Percentiles rank a stretch among this genome's conserved stretches.
These are phyloP conservation scores for Bimuria novae-zelandiae DNA, from an alignment of 2,329 filamentous ascomycete genomes.

Conservation along the genomic window DNA sequence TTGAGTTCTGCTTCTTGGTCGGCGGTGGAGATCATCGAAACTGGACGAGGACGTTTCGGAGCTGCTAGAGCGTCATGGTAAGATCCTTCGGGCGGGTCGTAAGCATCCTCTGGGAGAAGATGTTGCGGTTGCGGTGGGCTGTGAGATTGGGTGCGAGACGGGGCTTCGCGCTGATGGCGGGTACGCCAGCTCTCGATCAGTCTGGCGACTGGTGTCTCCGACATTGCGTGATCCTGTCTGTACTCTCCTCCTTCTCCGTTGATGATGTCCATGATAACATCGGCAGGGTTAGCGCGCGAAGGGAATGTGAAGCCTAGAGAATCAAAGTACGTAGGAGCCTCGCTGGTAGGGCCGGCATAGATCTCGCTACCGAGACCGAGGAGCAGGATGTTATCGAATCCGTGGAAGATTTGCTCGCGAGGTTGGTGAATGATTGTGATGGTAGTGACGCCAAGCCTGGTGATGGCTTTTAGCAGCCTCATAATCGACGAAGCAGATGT, in stretches of 20 bases:
- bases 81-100: background rate
- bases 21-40: constrained; percentile 41
- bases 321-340: constrained; percentile 57
- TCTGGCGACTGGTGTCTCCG: constrained; percentile 44
- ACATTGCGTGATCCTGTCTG: constrained; percentile 53
- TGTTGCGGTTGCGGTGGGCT: constrained; percentile 16
- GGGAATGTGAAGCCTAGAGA: constrained; percentile 57
- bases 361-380: constrained; percentile 60
- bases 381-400: constrained; percentile 61
- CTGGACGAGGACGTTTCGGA: constrained; percentile 20
- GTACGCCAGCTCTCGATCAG: constrained; percentile 56
- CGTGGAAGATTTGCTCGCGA: constrained; percentile 61
- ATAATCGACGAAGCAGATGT: constrained; percentile 62
- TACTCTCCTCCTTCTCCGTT: constrained; percentile 61
- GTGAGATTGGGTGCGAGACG: background rate
- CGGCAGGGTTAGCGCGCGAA: constrained; percentile 58
- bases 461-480: constrained; percentile 58
- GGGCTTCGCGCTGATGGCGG: constrained; percentile 22
- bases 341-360: constrained; percentile 56
- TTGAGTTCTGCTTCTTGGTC: constrained; percentile 50
- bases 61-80: background rate
- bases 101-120: constrained; percentile 1
- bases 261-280: constrained; percentile 66
- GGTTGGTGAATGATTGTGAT: constrained; percentile 66
- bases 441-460: constrained; percentile 60